phyloP scores from a whole-genome alignment of 2,329 filamentous ascomycete genomes.

The Lachnellula subtilissima region DNA sequence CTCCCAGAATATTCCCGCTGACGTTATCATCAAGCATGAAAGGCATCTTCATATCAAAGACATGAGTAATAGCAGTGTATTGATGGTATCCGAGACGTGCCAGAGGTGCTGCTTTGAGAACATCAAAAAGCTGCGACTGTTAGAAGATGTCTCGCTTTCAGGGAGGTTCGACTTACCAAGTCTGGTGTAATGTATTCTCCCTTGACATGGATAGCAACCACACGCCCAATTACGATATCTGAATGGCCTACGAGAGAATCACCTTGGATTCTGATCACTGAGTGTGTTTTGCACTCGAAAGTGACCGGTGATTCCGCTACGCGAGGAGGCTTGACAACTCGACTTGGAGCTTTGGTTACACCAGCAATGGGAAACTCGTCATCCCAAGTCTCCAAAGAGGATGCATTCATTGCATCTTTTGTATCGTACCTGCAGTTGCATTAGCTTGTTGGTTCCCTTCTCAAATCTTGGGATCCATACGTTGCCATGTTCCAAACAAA shows the following conservation, averaged over 20 bases:
- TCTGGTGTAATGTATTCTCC: slow-evolving; percentile 14
- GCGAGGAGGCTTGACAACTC: slow-evolving; percentile 10
- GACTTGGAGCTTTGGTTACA: slow-evolving; percentile 9
- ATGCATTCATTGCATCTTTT: slow-evolving; percentile 1
- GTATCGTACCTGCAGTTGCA: background rate
- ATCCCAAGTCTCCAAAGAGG: slow-evolving; percentile 10
- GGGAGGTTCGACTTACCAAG: background rate
- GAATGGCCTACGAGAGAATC: slow-evolving; percentile 12
- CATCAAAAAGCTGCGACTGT: slow-evolving; percentile 11
- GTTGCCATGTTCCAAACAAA: slow-evolving; percentile 20
- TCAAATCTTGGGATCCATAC: background rate
- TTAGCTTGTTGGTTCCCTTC: background rate
- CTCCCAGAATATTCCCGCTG: slow-evolving; percentile 2
- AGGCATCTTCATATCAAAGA: slow-evolving; percentile 14
- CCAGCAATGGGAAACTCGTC: slow-evolving; percentile 10
- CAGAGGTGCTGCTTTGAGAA: slow-evolving; percentile 12
- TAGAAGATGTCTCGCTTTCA: background rate
- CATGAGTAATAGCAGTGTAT: slow-evolving; percentile 12
- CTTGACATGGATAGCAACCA: slow-evolving; percentile 14
- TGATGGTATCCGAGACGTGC: slow-evolving; percentile 16
- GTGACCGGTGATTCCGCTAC: slow-evolving; percentile 15
- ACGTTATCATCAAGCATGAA: slow-evolving; percentile 17
- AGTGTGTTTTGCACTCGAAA: slow-evolving; percentile 15
- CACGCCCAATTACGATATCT: slow-evolving; percentile 17
- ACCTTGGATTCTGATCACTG: slow-evolving; percentile 11